Evolutionary conservation across 768 basidiomycete species (phyloP).

Genomic region (Boletus sensibilis): DNA sequence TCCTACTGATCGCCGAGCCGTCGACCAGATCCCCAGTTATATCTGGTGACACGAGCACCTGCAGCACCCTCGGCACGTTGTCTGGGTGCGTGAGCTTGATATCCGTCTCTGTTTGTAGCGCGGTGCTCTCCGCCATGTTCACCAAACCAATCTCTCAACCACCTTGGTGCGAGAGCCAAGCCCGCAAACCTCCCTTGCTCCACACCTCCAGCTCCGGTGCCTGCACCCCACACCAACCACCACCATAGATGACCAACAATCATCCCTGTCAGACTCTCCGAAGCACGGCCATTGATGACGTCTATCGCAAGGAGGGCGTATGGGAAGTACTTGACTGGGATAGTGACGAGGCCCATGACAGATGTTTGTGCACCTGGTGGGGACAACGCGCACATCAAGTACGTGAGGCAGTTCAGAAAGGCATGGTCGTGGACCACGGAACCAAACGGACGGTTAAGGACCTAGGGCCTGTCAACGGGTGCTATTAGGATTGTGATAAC

Average conservation of each 20-base stretch:
- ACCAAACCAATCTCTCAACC: conserved; percentile 54
- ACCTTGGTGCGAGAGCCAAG: conserved; percentile 55
- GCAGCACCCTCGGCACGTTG: conserved; percentile 24
- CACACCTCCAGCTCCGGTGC: conserved; percentile 39
- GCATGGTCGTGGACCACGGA: conserved; percentile 60
- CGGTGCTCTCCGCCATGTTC: conserved; percentile 34
- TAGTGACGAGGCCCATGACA: conserved; percentile 72
- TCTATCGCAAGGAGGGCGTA: conserved; percentile 75
- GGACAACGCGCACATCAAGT: conserved; percentile 65
- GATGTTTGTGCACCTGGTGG: conserved; percentile 67
- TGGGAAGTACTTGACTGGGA: conserved; percentile 73
- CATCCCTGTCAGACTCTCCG: conserved; percentile 61
- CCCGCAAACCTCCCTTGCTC: conserved; percentile 38
- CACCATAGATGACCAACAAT: conserved; percentile 82
- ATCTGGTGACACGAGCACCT: conserved; percentile 29
- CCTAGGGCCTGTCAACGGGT: conserved; percentile 27
- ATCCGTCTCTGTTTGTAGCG: conserved; percentile 44
- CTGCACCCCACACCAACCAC: conserved; percentile 62
- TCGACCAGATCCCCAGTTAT: conserved; percentile 56
- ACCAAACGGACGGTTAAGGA: conserved; percentile 59
- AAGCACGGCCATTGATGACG: conserved; percentile 62
- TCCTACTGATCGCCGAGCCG: conserved; percentile 41
- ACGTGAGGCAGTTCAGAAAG: conserved; percentile 64
- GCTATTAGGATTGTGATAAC: background rate
- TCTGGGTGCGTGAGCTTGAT: conserved; percentile 60